Percentiles rank a stretch among this genome's conserved stretches.
phyloP scores from a whole-genome alignment of 306 rosid species.

The Senna tora region DNA sequence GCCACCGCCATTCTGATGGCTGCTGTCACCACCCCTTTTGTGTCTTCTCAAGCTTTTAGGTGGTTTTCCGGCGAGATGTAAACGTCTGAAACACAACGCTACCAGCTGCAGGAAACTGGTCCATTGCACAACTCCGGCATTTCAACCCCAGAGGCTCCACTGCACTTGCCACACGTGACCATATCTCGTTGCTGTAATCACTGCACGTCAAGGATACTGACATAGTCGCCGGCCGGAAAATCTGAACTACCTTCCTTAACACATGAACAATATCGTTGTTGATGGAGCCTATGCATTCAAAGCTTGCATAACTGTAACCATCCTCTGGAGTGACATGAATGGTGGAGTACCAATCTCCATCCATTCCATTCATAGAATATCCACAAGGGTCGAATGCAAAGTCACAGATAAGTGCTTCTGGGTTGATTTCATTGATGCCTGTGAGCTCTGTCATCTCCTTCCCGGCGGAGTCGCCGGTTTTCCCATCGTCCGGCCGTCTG shows the following conservation, averaged over 20 bases:
- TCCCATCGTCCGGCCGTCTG: constrained; percentile 51
- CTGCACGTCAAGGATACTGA: constrained; percentile 68
- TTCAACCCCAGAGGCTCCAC: constrained; percentile 78
- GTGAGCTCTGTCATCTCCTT: constrained; percentile 85
- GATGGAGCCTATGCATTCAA: constrained; percentile 70
- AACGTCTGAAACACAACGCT: constrained; percentile 81
- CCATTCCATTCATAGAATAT: constrained; percentile 89
- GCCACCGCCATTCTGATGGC: background rate
- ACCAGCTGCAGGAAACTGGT: constrained; percentile 77
- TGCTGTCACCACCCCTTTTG: constrained; percentile 21
- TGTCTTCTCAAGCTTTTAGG: constrained; percentile 8
- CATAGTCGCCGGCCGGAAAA: constrained; percentile 94
- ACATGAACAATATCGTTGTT: constrained; percentile 54
- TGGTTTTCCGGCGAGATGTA: constrained; percentile 65
- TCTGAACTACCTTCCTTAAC: constrained; percentile 73
- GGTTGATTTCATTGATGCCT: constrained; percentile 71
- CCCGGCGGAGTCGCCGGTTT: constrained; percentile 70
- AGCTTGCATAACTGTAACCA: constrained; percentile 96
- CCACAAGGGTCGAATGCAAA: constrained; percentile 93
- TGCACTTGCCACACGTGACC: constrained; percentile 63
- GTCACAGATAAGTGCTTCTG: constrained; percentile 74
- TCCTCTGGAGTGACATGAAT: constrained; percentile 97
- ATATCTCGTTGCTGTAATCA: constrained; percentile 50
- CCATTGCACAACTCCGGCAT: constrained; percentile 78
- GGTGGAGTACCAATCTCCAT: constrained; percentile 83